Conservation (phyloP, 2,329 filamentous ascomycete species). For the Huntiella decipiens region DNA sequence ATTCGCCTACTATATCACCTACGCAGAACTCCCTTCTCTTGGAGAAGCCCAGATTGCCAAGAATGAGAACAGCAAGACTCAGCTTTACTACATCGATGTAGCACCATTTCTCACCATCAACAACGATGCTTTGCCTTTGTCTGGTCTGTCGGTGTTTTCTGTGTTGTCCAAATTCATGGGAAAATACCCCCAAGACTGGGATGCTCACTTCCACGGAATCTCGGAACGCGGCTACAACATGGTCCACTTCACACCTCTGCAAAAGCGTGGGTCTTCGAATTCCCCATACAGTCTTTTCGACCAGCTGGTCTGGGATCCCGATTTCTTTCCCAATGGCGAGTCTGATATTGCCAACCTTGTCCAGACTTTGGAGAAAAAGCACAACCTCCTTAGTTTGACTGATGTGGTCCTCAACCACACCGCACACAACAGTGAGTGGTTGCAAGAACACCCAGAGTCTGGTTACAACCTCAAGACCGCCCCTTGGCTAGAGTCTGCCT, state of each 20-base stretch:
- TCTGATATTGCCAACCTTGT: slow-evolving; percentile 62
- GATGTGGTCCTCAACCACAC: slow-evolving; percentile 98
- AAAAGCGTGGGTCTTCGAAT: slow-evolving; percentile 74
- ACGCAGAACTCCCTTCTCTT: slow-evolving; percentile 67
- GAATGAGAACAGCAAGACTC: slow-evolving; percentile 38
- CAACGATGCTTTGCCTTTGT: slow-evolving; percentile 55
- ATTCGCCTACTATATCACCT: slow-evolving; percentile 88
- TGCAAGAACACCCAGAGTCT: slow-evolving; percentile 82
- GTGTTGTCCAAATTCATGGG: slow-evolving; percentile 98
- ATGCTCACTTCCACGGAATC: slow-evolving; percentile 74
- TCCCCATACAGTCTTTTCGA: slow-evolving; percentile 95
- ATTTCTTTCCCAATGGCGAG: slow-evolving; percentile 69
- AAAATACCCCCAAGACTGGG: slow-evolving; percentile 74
- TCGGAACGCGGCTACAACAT: slow-evolving; percentile 91
- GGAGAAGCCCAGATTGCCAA: slow-evolving; percentile 25
- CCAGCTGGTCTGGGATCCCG: slow-evolving; percentile 69
- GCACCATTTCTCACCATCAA: slow-evolving; percentile 62
- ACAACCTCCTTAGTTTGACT: slow-evolving; percentile 72
- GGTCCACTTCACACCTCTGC: slow-evolving; percentile 93
- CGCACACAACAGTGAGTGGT: slow-evolving; percentile 85
- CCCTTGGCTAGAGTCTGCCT: slow-evolving; percentile 52
- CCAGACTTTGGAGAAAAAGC: slow-evolving; percentile 61
- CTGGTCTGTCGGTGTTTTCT: slow-evolving; percentile 81
- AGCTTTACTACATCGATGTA: slow-evolving; percentile 83
- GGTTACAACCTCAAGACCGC: slow-evolving; percentile 89